Evolutionary conservation across 768 basidiomycete species (phyloP).

Genomic region (Panellus pusillus): DNA sequence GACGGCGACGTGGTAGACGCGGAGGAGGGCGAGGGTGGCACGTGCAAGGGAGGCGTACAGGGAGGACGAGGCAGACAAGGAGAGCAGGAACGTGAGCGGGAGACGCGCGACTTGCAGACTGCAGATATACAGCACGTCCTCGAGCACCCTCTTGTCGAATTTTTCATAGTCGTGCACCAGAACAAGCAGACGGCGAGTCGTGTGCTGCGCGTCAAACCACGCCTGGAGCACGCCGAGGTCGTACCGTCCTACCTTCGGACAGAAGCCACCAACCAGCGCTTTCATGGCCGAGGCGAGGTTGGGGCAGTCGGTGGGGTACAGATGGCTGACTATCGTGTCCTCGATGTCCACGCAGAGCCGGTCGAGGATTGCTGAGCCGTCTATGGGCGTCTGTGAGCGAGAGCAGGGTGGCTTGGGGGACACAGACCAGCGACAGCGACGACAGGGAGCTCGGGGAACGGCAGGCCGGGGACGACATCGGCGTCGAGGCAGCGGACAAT

Average conservation of each 20-base stretch:
- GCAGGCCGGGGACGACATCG: conserved; percentile 52
- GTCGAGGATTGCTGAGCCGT: conserved; percentile 48
- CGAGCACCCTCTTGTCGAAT: conserved; percentile 59
- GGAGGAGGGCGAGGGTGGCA: conserved; percentile 56
- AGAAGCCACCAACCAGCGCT: conserved; percentile 54
- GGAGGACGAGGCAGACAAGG: conserved; percentile 60
- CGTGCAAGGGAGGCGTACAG: conserved; percentile 61
- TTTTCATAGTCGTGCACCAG: conserved; percentile 76
- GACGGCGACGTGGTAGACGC: conserved; percentile 50
- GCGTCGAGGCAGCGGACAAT: conserved; percentile 43
- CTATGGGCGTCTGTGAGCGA: conserved; percentile 24
- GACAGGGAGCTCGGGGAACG: conserved; percentile 60
- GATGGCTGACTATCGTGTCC: conserved; percentile 40
- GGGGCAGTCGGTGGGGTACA: conserved; percentile 58
- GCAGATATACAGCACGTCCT: conserved; percentile 71
- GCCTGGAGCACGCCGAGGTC: conserved; percentile 61
- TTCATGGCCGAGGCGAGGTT: conserved; percentile 57
- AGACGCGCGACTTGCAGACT: conserved; percentile 56
- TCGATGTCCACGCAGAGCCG: conserved; percentile 41
- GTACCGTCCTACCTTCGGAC: too few species aligned
- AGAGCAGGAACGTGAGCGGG: conserved; percentile 66
- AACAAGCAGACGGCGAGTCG: conserved; percentile 47
- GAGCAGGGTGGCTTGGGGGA: not conserved
- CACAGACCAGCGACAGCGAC: conserved; percentile 53
- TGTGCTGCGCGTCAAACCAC: conserved; percentile 49